Evolutionary conservation across 2,329 filamentous ascomycete genomes (phyloP), one percentile per base, ranked within the genome.

Genomic region (Colletotrichum zoysiae): DNA sequence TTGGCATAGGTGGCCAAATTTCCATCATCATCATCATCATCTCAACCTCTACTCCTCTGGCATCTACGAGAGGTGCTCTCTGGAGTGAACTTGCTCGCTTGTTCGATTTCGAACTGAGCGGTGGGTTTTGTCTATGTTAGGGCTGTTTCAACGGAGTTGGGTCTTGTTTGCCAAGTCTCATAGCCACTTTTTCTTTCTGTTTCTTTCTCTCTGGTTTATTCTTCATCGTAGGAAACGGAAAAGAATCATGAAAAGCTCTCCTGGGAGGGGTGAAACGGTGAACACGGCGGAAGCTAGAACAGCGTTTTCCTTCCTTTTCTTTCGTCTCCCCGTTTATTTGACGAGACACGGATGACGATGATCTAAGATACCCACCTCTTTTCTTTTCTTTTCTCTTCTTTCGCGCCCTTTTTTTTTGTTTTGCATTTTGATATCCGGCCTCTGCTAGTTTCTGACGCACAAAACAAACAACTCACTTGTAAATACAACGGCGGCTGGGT

Each of bases 331-430:
- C 16, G 50, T 53, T 18, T 11, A 30, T 16, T 30, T 26, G 50
- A 53, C 16, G 51, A 56, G 30, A 56, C 30, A 56, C 16, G 51
- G 30, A 56, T 56, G 51, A n/a, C 23, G 50, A 30, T 56, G 51
- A 56, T 18, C 42, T 26, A n/a, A 42, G 56, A 58, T 58, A 58
- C 56, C 18, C 14, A 2, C 16, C 55, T 58, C 11, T 38, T n/a
- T 56, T 30, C 23, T 26, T 33, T 33, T 30, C 9, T 7, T 35
- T 35, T 4, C 35, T 35, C 9, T 35, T 35, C 35, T 35, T 30
- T 46, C 20, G 44, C 44, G 20, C 16, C 30, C 5, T 40, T 57
- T 16, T 57, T 57, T 57, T 16, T 20, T 6, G n/a, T 57, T 40
- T 57, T 35, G 35, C 35, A 3, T 38, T 12, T 57, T 26, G 33